Evolutionary conservation across 495 filamentous ascomycete genomes (phyloP).

Genomic region (Lasiosphaeria hispida): DNA sequence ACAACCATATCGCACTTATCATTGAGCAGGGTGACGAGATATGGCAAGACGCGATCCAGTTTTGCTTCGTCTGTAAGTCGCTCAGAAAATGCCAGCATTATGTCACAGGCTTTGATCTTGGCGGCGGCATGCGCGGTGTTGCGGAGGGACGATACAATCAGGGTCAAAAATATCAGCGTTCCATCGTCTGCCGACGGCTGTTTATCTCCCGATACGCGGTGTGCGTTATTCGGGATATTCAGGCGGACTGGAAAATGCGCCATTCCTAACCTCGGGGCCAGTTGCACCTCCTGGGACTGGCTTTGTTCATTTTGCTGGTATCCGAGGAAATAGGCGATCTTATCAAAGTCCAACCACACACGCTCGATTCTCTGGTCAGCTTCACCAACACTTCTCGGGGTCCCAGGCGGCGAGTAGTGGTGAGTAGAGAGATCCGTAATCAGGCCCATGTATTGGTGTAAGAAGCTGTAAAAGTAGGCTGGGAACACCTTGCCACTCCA

Average conservation of each 20-base stretch:
- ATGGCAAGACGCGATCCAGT: constrained; percentile 88
- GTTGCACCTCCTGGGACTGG: constrained; percentile 28
- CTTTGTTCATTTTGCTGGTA: constrained; percentile 51
- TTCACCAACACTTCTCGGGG: constrained; percentile 67
- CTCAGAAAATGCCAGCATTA: constrained; percentile 90
- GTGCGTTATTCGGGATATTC: constrained; percentile 82
- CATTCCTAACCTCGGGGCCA: constrained; percentile 45
- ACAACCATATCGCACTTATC: constrained; percentile 82
- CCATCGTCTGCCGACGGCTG: constrained; percentile 71
- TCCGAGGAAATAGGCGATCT: constrained; percentile 90
- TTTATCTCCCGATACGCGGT: constrained; percentile 49
- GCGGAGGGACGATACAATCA: constrained; percentile 82
- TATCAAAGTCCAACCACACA: constrained; percentile 93
- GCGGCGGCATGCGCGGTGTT: constrained; percentile 86
- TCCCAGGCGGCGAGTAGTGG: constrained; percentile 59
- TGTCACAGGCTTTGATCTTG: constrained; percentile 85
- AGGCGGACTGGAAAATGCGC: constrained; percentile 72
- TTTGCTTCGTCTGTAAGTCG: constrained; percentile 93
- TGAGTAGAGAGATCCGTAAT: constrained; percentile 92
- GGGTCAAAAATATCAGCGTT: constrained; percentile 84
- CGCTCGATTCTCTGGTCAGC: constrained; percentile 91
- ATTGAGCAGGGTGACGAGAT: constrained; percentile 74
- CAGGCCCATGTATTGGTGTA: constrained; percentile 94
- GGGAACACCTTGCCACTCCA: constrained; percentile 92
- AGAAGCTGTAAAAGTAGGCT: constrained; percentile 92